Base-by-base conservation (phyloP, 164 flowering plant species). In the Stephania japonica region DNA sequence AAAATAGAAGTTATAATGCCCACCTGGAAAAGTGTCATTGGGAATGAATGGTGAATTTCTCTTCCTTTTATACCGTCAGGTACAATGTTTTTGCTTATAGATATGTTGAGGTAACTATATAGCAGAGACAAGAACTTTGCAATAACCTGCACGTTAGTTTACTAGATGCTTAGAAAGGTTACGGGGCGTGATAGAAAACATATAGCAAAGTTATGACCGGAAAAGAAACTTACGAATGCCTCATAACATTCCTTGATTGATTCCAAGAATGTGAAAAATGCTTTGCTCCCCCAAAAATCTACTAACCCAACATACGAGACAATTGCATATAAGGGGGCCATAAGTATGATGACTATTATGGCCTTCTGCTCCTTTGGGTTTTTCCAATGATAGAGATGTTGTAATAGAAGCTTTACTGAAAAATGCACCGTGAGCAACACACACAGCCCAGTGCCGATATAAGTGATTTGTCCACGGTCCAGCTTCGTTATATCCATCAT, bases 321-420 rank as follows among this genome's bases (percentile, higher is more conserved):
- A 23, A 84, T 18, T 27, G 97, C 93, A 81, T 91, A 93, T 49
- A 95, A 73, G 1, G 98, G 98, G 47, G 98, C 97, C 97, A 93
- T 91, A 19, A 90, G 86, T 59, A 95, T 83, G 78, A 95, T 95
- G 47, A 95, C 79, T 7, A 93, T 32, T 61, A 95, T 95, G 67
- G 99, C 93, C 80, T 87, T 93, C 75, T 93, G 99, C 82, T 95
- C 97, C 87, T 91, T 91, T 5, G 99, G 96, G 77, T 91, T 93
- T 74, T 90, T 93, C 99, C 99, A 95, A 77, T 91, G 86, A 76
- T 86, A 91, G 6, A 91, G 85, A 86, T 93, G 98, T 73, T 93
- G 98, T 7, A 91, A 86, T n/a, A 93, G 56, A 66, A 95, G 89
- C 78, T 88, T 91, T 53, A 88, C 69, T 4, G 97, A 87, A 77